These are phyloP conservation scores for Crithidia bombi DNA, from an alignment of 208 protist species.

Conservation along the genomic window DNA sequence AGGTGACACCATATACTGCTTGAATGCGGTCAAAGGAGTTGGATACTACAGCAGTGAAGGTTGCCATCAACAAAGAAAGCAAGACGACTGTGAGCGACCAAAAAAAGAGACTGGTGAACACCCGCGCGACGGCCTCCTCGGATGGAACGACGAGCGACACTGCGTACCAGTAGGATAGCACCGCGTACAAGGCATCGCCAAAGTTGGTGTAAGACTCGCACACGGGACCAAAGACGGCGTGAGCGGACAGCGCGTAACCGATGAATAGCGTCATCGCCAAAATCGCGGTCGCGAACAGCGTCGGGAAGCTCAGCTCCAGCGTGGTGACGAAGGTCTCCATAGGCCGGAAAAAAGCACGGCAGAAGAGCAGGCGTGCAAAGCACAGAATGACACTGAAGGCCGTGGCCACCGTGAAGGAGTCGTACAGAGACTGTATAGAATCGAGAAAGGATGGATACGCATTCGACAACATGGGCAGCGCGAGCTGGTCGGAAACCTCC, in stretches of 20 bases:
- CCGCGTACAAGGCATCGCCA: constrained; percentile 12
- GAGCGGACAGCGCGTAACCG: constrained; percentile 12
- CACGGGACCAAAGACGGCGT: constrained; percentile 18
- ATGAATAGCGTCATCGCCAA: neutral
- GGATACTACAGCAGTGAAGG: constrained; percentile 2
- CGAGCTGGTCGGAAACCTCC: neutral
- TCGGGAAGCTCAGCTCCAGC: constrained; percentile 7
- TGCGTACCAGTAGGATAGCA: constrained; percentile 15
- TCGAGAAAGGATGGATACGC: constrained; percentile 20
- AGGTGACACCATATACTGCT: constrained; percentile 19
- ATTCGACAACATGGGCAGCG: constrained; percentile 2
- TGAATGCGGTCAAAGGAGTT: constrained; percentile 11
- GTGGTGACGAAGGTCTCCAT: constrained; percentile 5
- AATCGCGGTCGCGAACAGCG: neutral
- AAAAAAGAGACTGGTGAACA: constrained; percentile 16
- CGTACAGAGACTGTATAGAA: neutral
- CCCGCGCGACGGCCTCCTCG: neutral
- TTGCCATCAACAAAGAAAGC: neutral
- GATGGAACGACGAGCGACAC: neutral
- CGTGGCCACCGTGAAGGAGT: neutral
- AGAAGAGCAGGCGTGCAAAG: constrained; percentile 19
- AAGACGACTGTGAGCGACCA: constrained; percentile 7
- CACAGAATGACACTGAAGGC: constrained; percentile 14
- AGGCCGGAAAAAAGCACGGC: constrained; percentile 7
- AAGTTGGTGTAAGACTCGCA: constrained; percentile 16